Base-by-base conservation (phyloP, 2,329 filamentous ascomycete genomes). In the Microthyrium microscopicum region DNA sequence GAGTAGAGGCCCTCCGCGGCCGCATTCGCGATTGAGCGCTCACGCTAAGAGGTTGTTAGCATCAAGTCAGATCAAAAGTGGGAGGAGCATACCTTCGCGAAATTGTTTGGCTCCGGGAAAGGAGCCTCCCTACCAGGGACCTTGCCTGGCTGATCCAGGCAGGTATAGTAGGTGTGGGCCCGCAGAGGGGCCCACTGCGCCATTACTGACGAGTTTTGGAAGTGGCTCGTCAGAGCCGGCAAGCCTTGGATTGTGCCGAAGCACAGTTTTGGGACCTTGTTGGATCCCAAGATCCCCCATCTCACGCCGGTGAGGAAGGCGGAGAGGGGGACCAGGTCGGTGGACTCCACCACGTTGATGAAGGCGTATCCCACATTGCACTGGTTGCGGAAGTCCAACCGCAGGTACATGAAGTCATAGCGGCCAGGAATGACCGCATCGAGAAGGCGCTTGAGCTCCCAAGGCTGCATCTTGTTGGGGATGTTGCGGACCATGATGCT, bases 241-340 rank as follows among this genome's bases (percentile, higher is more conserved):
- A 78, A 77, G 29, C 89, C 89, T 60, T 98, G 89, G 39, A 93
- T 87, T 9, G 85, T 93, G n/a, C 89, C 89, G 53, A 95, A 98
- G 0, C 85, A 93, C 28, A 95, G 73, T 52, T 92, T 82, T 1
- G 82, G 81, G 31, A 82, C 66, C 54, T 93, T 94, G 56, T 82
- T 73, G 24, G 77, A 82, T 47, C 77, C 77, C 58, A 80, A 85
- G 42, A 77, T 78, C 43, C 78, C 77, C 83, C 77, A 81, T 31
- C 36, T 44, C 26, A 44, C 45, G 35, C 40, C 36, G 34, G 53
- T 50, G 24, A 55, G 40, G 13, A 4, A 31, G 22, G 24, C 38
- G 26, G 42, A 26, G 39, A 52, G 47, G 9, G 73, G 62, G 34
- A 83, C 70, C 39, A 89, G 83, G 51, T 81, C 72, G 39, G 77